Percentiles rank a stretch among this genome's conserved stretches.
Evolutionary conservation across 2,329 filamentous ascomycete species (phyloP).

Genomic region (Meredithiella fracta): DNA sequence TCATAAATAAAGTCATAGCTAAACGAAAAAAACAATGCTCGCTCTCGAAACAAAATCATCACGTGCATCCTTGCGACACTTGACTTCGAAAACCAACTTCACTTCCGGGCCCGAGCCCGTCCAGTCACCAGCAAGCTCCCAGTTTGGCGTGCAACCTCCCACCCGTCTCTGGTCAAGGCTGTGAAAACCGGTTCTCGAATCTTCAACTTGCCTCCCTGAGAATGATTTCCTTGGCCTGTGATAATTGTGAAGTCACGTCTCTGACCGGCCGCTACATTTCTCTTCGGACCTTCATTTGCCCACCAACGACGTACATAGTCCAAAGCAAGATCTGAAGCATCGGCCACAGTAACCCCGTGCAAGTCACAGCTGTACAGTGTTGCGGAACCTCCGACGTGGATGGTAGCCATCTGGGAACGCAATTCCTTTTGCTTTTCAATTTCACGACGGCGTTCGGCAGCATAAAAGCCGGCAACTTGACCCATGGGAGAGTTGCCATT

Average conservation of each 20-base stretch:
- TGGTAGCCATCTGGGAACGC: constrained; percentile 21
- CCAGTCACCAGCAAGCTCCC: constrained; percentile 50
- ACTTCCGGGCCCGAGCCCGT: not conserved
- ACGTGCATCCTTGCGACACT: not conserved
- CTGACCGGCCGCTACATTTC: constrained; percentile 18
- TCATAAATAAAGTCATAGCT: too few relatives aligned
- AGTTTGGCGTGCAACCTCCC: constrained; percentile 59
- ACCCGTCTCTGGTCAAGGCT: constrained; percentile 60
- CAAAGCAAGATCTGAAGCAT: constrained; percentile 64
- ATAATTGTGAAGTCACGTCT: constrained; percentile 58
- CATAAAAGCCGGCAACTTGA: too few relatives aligned
- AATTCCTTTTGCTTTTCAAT: not conserved
- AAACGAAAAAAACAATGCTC: too few relatives aligned
- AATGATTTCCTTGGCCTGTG: constrained; percentile 69
- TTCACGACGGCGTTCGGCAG: too few relatives aligned
- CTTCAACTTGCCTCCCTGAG: constrained; percentile 54
- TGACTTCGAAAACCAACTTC: not conserved
- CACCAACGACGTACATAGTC: constrained; percentile 59
- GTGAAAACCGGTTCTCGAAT: constrained; percentile 67
- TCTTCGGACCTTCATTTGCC: constrained; percentile 21
- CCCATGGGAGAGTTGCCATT: too few relatives aligned
- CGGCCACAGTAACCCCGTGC: constrained; percentile 66
- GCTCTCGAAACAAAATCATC: too few relatives aligned
- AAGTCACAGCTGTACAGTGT: constrained; percentile 46
- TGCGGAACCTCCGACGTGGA: constrained; percentile 52